These are phyloP conservation scores for Dryadomyces sulphureus DNA, from an alignment of 2,329 filamentous ascomycete species.

Conservation along the genomic window DNA sequence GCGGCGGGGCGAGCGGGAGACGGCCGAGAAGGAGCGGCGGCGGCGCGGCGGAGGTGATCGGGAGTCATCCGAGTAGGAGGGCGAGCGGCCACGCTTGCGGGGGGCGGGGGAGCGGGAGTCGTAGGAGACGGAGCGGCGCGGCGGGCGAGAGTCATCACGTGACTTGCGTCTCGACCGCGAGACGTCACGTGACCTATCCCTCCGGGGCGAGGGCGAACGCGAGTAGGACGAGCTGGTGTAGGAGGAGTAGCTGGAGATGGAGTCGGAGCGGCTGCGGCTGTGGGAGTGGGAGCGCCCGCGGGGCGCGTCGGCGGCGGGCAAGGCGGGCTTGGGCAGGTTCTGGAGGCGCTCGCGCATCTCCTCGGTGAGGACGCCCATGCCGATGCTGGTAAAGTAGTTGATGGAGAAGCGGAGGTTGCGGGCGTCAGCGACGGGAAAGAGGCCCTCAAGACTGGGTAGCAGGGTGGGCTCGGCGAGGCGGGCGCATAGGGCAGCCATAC, in stretches of 20 bases:
- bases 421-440: constrained; percentile 82
- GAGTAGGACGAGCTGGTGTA: constrained; percentile 51
- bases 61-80: neutral
- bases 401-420: constrained; percentile 91
- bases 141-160: no score
- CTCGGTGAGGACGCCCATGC: constrained; percentile 88
- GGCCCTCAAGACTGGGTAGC: constrained; percentile 61
- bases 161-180: no score
- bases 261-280: constrained; percentile 43
- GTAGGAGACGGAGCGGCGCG: constrained; percentile 10
- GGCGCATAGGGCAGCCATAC: constrained; percentile 63
- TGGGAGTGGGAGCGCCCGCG: constrained; percentile 26
- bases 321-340: constrained; percentile 73
- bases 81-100: neutral
- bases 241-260: constrained; percentile 65
- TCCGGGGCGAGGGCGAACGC: constrained; percentile 16
- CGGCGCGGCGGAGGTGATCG: neutral
- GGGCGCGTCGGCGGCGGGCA: constrained; percentile 40
- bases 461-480: constrained; percentile 58
- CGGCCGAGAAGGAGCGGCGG: neutral
- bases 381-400: constrained; percentile 98
- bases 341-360: constrained; percentile 85
- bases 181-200: no score
- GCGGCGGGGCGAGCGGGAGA: neutral
- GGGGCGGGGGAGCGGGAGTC: constrained; percentile 6